A percentile compares a stretch with the other conserved stretches of the same genome.
These are phyloP conservation scores for Hibiscus trionum DNA, from an alignment of 345 rosid genomes.

Conservation along the genomic window DNA sequence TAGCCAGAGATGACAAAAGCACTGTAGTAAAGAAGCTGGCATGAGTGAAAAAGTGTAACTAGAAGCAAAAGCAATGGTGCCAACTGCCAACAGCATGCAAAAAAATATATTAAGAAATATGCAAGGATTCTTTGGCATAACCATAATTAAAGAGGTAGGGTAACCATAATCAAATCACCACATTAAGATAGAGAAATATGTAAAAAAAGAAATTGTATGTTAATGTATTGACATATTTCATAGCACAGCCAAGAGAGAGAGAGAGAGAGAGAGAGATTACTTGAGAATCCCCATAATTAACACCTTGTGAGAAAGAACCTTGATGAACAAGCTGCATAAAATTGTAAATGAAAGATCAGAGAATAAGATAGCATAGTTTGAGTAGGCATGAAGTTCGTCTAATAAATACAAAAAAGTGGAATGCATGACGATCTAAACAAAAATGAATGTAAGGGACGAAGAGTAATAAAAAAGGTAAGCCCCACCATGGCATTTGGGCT, in stretches of 20 bases:
- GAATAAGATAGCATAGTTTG: background rate
- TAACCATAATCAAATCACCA: background rate
- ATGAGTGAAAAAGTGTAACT: background rate
- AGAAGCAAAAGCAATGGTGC: background rate
- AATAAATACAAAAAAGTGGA: background rate
- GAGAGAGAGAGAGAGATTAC: constrained; percentile 30
- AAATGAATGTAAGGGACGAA: background rate
- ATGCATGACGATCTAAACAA: background rate
- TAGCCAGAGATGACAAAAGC: background rate
- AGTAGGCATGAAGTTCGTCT: background rate
- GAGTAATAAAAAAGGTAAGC: background rate
- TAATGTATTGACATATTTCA: background rate
- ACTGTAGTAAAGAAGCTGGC: background rate
- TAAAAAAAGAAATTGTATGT: background rate
- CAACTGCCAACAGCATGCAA: background rate
- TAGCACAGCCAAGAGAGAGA: background rate
- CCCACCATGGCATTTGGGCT: constrained; percentile 51
- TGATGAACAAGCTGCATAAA: constrained; percentile 54
- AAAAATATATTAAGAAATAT: background rate
- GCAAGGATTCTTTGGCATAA: background rate
- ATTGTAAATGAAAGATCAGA: constrained; percentile 6
- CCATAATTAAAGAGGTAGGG: background rate
- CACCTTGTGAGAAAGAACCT: constrained; percentile 44
- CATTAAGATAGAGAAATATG: background rate
- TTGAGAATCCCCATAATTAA: constrained; percentile 50